Conservation (phyloP, 257 asterid species). For the Schizonepeta tenuifolia region DNA sequence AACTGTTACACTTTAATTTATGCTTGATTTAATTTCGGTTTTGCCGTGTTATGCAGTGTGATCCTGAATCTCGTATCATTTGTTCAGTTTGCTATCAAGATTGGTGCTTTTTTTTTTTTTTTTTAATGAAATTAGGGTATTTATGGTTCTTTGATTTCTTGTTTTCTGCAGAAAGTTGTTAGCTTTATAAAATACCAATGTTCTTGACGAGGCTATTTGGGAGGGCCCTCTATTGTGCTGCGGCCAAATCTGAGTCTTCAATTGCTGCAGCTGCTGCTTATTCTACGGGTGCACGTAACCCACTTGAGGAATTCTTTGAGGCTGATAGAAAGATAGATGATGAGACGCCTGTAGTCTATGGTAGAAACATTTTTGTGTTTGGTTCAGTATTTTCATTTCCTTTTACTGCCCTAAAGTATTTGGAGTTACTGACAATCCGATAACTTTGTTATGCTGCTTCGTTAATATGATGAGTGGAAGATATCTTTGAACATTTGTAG, state of each 20-base stretch:
- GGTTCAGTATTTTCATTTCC: conserved; percentile 11
- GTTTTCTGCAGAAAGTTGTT: conserved; percentile 33
- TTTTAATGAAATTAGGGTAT: background rate
- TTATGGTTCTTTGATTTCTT: background rate
- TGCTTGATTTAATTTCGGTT: background rate
- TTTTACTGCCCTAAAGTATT: background rate
- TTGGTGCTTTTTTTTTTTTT: conserved; percentile 24
- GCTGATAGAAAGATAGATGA: conserved; percentile 61
- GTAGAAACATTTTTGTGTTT: conserved; percentile 38
- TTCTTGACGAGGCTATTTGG: conserved; percentile 62
- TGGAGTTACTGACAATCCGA: background rate
- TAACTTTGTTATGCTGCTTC: conserved; percentile 11
- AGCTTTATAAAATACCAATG: conserved; percentile 37
- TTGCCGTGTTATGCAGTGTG: too few species aligned
- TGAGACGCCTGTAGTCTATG: conserved; percentile 77
- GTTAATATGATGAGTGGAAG: background rate
- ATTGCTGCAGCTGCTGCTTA: conserved; percentile 55
- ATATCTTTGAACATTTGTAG: background rate
- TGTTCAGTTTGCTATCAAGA: background rate
- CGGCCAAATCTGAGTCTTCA: conserved; percentile 61
- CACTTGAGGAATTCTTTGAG: conserved; percentile 82
- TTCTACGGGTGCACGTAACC: conserved; percentile 48
- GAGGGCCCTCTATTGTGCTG: conserved; percentile 75
- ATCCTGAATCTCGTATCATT: background rate
- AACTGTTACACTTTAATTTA: background rate